Evolutionary conservation across 2,329 filamentous ascomycete genomes (phyloP), one percentile per base, ranked within the genome.

Genomic region (Fusarium floridanum): DNA sequence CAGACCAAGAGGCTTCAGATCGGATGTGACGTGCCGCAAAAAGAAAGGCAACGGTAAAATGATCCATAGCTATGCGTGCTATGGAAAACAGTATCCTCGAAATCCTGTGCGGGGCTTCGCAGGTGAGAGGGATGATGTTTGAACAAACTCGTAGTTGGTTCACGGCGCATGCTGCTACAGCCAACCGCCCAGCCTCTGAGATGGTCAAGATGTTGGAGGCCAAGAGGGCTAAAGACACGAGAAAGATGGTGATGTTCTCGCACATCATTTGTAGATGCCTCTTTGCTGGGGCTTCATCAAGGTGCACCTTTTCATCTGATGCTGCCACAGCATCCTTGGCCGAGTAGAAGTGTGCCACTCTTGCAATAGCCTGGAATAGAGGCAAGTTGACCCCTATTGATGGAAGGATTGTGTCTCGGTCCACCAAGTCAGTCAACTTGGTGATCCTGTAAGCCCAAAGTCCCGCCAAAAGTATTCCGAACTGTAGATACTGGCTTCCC

Each of bases 331-430:
- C 68, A 9, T 78, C 73, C 27, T 63, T 67, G 32, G 61, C 71
- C 10, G 75, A 64, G 56, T 72, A 70, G 45, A 72, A 69, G 50
- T 78, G 74, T 6, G 76, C 74, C 6, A 76, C 9, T 17, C 64
- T 67, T 10, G 76, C 66, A 39, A 73, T 12, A 6, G 67, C 45
- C 9, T 74, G 72, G 20, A 78, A 76, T 7, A 78, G 53, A 24
- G 77, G 74, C 4, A 70, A 29, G 27, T 57, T 78, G 9, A 78
- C 43, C 11, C 68, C 69, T 20, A 71, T n/a, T 6, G 77, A 71
- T n/a, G 61, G 59, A 36, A 78, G 45, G 9, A 72, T 24, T 17
- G 55, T 61, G 9, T 64, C n/a, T 4, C 36, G 64, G 10, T 62
- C 70, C 12, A 61, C 48, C 29, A 48, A 10, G 3, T 29, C 32